Base-by-base conservation (phyloP, 148 eudicot genomes). In the Amaranthus palmeri region DNA sequence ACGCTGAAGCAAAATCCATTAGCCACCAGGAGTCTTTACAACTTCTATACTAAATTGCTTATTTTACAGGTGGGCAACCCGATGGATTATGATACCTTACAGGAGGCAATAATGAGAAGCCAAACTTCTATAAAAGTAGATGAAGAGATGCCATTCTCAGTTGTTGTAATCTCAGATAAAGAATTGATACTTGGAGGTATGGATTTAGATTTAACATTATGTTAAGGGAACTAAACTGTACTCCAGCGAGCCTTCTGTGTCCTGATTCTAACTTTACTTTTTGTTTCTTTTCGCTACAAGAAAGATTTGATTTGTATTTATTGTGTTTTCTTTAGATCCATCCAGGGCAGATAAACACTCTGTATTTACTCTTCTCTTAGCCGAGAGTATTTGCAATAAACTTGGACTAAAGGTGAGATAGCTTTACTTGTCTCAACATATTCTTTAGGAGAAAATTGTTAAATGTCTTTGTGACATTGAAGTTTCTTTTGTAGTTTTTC, bases 321-420 rank as follows among this genome's bases (percentile, higher is more conserved):
- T 61, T 61, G 59, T 61, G 72, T 69, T 72, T 61, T 64, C 53
- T 81, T 76, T 85, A 95, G 99, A 91, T 86, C 81, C 90, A 68
- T 81, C 90, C 52, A 83, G 87, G 85, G 96, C 91, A 53, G 99
- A 95, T 83, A 91, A 91, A 83, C 97, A 91, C 70, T 86, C 99
- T 42, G 93, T 88, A 60, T 95, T 86, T 75, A 76, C 88, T 83
- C 97, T 95, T 80, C 96, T 95, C 72, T 86, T 95, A 73, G 96
- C 96, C 53, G 99, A 91, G 77, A 91, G 70, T 74, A 81, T 95
- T 53, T 95, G 99, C 76, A 71, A 72, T 71, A 83, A 85, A 80
- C 87, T 88, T 60, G 93, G 96, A 47, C 81, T 92, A 15, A 89
- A 91, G 92, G 99, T 92, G 70, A 46, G 77, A 53, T 10, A 49